Conservation (phyloP, 1,284 basidiomycete genomes). For the Ceratobasidium papillatum region DNA sequence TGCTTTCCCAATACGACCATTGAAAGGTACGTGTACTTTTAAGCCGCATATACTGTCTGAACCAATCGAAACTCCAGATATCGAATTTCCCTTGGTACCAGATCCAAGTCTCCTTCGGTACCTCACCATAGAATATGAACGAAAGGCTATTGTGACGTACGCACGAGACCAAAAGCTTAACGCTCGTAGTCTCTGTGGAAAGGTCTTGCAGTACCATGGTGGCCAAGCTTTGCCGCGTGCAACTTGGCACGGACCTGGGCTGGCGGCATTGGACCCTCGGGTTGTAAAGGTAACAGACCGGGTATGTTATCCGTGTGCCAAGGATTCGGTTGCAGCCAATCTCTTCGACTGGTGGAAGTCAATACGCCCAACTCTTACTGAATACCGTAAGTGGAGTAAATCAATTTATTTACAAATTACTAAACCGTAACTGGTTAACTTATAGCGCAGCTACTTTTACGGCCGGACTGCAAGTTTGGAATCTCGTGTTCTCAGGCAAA, state of each 20-base stretch:
- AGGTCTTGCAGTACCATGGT: background rate
- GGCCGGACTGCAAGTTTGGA: background rate
- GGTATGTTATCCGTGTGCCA: constrained; percentile 1
- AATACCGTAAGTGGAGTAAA: background rate
- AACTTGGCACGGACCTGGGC: background rate
- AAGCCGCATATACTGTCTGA: background rate
- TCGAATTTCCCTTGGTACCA: background rate
- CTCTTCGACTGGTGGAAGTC: background rate
- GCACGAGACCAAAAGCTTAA: background rate
- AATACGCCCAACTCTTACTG: background rate
- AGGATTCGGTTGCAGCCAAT: background rate
- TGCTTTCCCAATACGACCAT: background rate
- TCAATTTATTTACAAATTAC: background rate
- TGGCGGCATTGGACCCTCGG: background rate
- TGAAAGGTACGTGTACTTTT: background rate
- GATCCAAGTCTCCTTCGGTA: background rate
- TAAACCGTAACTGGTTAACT: background rate
- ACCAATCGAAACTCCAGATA: background rate
- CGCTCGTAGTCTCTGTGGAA: background rate
- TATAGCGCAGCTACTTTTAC: background rate
- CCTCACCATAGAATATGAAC: background rate
- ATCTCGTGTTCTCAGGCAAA: background rate
- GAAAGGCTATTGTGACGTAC: background rate
- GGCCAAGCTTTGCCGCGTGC: background rate
- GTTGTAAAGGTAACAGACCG: background rate